Base-by-base conservation (phyloP, 352 stramenopile genomes). In the Blastocystis sp. region DNA sequence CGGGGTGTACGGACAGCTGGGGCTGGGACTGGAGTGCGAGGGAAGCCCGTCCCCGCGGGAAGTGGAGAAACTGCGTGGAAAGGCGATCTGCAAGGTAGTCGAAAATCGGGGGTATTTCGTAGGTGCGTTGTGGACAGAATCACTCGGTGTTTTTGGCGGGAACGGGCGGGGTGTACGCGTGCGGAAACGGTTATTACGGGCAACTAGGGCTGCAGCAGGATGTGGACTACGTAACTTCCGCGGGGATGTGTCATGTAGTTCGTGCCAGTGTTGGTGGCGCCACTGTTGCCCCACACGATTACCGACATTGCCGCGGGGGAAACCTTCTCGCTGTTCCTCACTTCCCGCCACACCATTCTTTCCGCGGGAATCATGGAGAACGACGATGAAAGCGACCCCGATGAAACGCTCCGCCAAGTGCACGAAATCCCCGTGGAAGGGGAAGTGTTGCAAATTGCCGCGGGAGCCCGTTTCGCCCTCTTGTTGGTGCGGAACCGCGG, bases 1-100 rank as follows among this genome's bases (percentile, higher is more conserved):
- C 4, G 92, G 92, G 48, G 59, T 91, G 16, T 90, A 92, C 54
- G 91, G 91, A 0, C 91, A 93, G 44, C 89, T 93, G 9, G 91
- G 91, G 3, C 79, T 89, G 7, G 86, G 88, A 32, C 29, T 73
- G 1, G 64, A 89, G 27, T 67, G 36, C 38, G 69, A 40, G 75
- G 90, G 11, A 42, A 51, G 34, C 69, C 90, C 53, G 64, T 77
- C 36, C 57, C 65, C 0, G 57, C 84, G 71, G 32, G 18, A 21
- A 71, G 67, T 42, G 36, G 11, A 78, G 40, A 87, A 69, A 27
- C 36, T 67, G 32, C 48, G 61, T 7, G 61, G 1, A 61, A 72
- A 65, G 6, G 72, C 86, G n/a, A 84, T 86, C 63, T 32, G 27
- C 8, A 57, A 16, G 7, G 40, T 61, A 32, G n/a, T 9, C 0